phyloP scores from a whole-genome alignment of 768 basidiomycete genomes.

The Holtermannia corniformis region DNA sequence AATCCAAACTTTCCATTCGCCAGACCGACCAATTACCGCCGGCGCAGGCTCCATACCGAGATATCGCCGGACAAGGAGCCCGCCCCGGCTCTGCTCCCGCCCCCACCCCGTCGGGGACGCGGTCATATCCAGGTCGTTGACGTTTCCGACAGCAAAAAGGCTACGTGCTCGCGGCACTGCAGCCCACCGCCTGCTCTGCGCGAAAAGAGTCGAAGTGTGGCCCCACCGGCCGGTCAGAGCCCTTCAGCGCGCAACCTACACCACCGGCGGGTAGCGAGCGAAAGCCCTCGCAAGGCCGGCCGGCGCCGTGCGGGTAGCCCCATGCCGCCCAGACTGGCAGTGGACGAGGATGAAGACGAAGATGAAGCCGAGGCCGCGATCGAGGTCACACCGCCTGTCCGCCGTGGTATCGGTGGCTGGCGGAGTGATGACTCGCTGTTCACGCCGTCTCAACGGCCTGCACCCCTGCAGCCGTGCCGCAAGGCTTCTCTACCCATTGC shows the following conservation, averaged over 20 bases:
- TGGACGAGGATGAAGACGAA: conserved; percentile 1
- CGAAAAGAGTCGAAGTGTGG: not conserved
- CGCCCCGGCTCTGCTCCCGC: conserved; percentile 18
- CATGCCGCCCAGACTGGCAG: conserved; percentile 1
- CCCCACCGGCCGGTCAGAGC: conserved; percentile 4
- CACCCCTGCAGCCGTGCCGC: not conserved
- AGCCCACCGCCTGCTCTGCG: not conserved
- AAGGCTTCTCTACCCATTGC: not conserved
- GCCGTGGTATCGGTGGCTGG: conserved; percentile 15
- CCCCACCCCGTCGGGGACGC: conserved; percentile 14
- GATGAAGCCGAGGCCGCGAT: conserved; percentile 1
- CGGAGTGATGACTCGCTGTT: conserved; percentile 23
- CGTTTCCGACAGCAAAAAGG: not conserved
- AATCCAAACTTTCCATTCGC: conserved; percentile 21
- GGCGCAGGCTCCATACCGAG: not conserved
- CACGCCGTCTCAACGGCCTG: conserved; percentile 2
- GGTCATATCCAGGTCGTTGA: conserved; percentile 2
- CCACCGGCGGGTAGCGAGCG: not conserved
- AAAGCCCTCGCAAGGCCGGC: not conserved
- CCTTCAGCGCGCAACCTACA: not conserved
- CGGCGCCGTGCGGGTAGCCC: conserved; percentile 2
- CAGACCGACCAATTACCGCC: conserved; percentile 23
- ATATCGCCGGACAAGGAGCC: conserved; percentile 4
- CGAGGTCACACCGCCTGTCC: not conserved
- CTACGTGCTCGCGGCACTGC: conserved; percentile 1